Evolutionary conservation across 768 basidiomycete species (phyloP).

Genomic region (Suillus variegatus): DNA sequence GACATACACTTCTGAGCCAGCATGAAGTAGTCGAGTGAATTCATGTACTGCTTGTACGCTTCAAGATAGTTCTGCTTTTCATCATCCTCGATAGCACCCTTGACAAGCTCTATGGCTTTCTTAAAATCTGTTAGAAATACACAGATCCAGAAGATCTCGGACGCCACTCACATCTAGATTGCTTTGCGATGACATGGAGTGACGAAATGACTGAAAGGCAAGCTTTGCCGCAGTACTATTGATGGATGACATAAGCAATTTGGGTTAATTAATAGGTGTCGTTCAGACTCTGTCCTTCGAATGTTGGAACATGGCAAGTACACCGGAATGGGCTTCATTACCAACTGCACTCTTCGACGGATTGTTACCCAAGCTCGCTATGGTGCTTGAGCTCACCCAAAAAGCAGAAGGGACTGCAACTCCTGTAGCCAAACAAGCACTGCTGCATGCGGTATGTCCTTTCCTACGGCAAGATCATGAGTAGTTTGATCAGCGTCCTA

Average conservation of each 20-base stretch:
- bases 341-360: slow-evolving; percentile 54
- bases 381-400: slow-evolving; percentile 62
- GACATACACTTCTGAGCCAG: slow-evolving; percentile 85
- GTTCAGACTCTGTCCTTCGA: neutral
- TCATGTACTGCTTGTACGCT: slow-evolving; percentile 93
- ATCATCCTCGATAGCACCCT: slow-evolving; percentile 92
- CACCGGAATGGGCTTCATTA: slow-evolving; percentile 18
- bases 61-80: slow-evolving; percentile 90
- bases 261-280: neutral
- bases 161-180: slow-evolving; percentile 47
- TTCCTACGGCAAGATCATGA: neutral
- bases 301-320: slow-evolving; percentile 2
- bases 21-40: slow-evolving; percentile 98
- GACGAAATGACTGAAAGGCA: neutral
- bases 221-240: neutral
- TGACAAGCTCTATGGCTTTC: slow-evolving; percentile 90
- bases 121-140: slow-evolving; percentile 31
- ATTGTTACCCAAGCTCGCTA: slow-evolving; percentile 60
- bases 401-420: slow-evolving; percentile 53
- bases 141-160: neutral
- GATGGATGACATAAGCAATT: slow-evolving; percentile 10
- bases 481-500: neutral
- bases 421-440: slow-evolving; percentile 62
- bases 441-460: slow-evolving; percentile 63
- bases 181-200: slow-evolving; percentile 42